These are phyloP conservation scores for Rhodotorula mucilaginosa DNA, from an alignment of 1,284 basidiomycete species.

Conservation along the genomic window DNA sequence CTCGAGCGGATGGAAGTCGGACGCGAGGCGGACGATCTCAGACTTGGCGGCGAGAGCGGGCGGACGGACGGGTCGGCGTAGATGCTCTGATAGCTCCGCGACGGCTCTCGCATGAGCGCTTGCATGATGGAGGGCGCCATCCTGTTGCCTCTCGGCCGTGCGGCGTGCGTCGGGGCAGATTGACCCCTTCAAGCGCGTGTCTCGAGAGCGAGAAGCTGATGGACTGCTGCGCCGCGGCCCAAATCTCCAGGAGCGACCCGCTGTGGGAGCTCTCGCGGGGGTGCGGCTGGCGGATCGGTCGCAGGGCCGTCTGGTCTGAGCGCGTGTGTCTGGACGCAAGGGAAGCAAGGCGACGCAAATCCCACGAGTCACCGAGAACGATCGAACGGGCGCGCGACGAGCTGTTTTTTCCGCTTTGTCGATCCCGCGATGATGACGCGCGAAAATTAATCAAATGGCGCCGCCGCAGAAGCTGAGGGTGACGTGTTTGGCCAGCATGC, in stretches of 20 bases:
- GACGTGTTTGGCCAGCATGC: too few relatives aligned
- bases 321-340: too few relatives aligned
- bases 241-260: too few relatives aligned
- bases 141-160: not conserved
- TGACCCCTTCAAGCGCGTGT: not conserved
- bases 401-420: not conserved
- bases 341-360: not conserved
- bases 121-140: constrained; percentile 26
- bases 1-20: constrained; percentile 17
- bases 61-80: constrained; percentile 18
- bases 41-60: constrained; percentile 1
- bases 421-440: not conserved
- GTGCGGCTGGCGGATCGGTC: too few relatives aligned
- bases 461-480: too few relatives aligned
- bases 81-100: constrained; percentile 22
- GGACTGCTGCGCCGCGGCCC: too few relatives aligned
- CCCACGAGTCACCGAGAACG: constrained; percentile 1
- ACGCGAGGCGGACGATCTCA: constrained; percentile 1
- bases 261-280: too few relatives aligned
- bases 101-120: constrained; percentile 28
- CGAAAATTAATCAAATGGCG: not conserved
- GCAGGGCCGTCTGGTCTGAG: too few relatives aligned
- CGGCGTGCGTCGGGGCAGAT: not conserved
- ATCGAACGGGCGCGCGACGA: not conserved
- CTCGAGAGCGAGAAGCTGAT: too few relatives aligned